phyloP scores from a whole-genome alignment of 129 eudicot species.

The Pulicaria dysenterica region DNA sequence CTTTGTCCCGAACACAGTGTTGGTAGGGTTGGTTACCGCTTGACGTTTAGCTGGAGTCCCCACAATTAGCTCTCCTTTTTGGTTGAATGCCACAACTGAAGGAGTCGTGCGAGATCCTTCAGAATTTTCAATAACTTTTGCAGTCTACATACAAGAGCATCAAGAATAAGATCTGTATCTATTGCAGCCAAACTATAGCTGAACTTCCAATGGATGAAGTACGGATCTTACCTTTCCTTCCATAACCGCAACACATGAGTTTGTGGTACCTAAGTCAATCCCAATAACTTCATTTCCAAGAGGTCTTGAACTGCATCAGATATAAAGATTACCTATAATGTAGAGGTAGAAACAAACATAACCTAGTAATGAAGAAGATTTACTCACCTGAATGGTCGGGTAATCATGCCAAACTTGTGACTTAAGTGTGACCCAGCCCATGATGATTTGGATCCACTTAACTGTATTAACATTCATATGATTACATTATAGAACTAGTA shows the following conservation, averaged over 20 bases:
- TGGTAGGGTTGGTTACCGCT: conserved; percentile 93
- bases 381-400: conserved; percentile 77
- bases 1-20: conserved; percentile 83
- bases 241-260: conserved; percentile 96
- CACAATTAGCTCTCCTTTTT: conserved; percentile 82
- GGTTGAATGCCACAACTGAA: conserved; percentile 89
- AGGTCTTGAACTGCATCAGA: conserved; percentile 64
- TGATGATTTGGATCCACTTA: conserved; percentile 56
- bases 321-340: not conserved
- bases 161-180: not conserved
- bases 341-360: not conserved
- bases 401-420: conserved; percentile 39
- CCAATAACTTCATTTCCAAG: conserved; percentile 92
- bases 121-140: conserved; percentile 88
- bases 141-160: conserved; percentile 43
- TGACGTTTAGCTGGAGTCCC: conserved; percentile 98
- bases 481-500: not conserved
- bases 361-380: not conserved
- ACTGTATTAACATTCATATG: conserved; percentile 42
- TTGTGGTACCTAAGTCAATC: conserved; percentile 96
- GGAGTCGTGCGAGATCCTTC: conserved; percentile 98
- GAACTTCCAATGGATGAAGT: not conserved
- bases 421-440: conserved; percentile 32
- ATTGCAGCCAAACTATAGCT: not conserved
- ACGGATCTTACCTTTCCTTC: conserved; percentile 73